phyloP scores from a whole-genome alignment of 163 green algal genomes.

The Chlamydomonas reinhardtii region DNA sequence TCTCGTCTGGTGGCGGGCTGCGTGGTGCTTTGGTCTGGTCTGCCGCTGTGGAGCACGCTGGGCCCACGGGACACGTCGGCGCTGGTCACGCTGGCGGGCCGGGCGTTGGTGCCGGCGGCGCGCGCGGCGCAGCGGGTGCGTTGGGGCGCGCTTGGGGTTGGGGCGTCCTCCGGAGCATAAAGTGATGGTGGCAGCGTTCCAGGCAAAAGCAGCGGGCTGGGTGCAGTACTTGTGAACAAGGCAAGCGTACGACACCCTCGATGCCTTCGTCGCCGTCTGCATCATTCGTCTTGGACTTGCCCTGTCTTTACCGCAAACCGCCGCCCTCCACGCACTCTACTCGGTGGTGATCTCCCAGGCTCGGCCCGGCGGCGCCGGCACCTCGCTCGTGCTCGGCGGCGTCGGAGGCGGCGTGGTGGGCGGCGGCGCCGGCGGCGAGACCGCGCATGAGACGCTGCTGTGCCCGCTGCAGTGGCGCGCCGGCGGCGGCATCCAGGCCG shows the following conservation, averaged over 20 bases:
- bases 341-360: too few relatives aligned
- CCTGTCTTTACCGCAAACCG: too few relatives aligned
- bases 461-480: slow-evolving; percentile 40
- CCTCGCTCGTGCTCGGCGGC: background rate
- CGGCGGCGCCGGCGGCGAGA: slow-evolving; percentile 5
- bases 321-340: too few relatives aligned
- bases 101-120: slow-evolving; percentile 55
- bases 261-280: too few relatives aligned
- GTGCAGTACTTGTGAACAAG: too few relatives aligned
- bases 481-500: slow-evolving; percentile 35
- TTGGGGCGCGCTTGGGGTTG: too few relatives aligned
- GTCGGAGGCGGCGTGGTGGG: background rate
- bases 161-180: too few relatives aligned
- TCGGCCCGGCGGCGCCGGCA: background rate
- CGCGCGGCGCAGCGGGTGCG: slow-evolving; percentile 23
- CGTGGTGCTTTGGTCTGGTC: slow-evolving; percentile 59
- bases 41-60: slow-evolving; percentile 68
- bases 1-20: slow-evolving; percentile 48
- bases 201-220: too few relatives aligned
- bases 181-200: too few relatives aligned
- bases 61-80: slow-evolving; percentile 51
- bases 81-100: slow-evolving; percentile 53
- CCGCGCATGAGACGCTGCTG: slow-evolving; percentile 32
- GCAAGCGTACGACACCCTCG: too few relatives aligned
- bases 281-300: too few relatives aligned